Evolutionary conservation across 495 filamentous ascomycete species (phyloP), one percentile per base, ranked within the genome.

Genomic region (Coniosporium apollinis): DNA sequence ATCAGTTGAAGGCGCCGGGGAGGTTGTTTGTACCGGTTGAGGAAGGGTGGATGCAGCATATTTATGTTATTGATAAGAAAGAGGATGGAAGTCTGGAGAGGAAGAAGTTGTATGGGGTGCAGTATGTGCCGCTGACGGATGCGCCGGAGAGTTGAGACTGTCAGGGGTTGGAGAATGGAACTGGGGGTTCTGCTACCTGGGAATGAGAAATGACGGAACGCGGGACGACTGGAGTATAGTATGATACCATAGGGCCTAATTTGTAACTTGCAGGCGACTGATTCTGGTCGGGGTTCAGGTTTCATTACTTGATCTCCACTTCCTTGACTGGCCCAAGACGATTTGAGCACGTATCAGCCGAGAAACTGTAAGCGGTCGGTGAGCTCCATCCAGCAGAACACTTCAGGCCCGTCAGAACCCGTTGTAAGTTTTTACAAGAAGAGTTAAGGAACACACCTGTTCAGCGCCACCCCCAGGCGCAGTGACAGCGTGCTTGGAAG

Each of bases 121-220:
- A 76, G 50, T 97, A 96, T 62, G 91, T 97, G 38, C 89, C 91
- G 18, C 57, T 97, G 59, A 94, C 86, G 21, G 87, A 96, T 62
- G 69, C 81, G 33, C 84, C 79, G 15, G 19, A 7, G 10, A 38
- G 32, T 9, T 38, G 20, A 28, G 36, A n/a, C n/a, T n/a, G n/a
- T n/a, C n/a, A n/a, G n/a, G n/a, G n/a, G n/a, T n/a, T n/a, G n/a
- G n/a, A n/a, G n/a, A n/a, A n/a, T n/a, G n/a, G n/a, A n/a, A n/a
- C n/a, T n/a, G n/a, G n/a, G n/a, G n/a, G n/a, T n/a, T n/a, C n/a
- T n/a, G n/a, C n/a, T n/a, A n/a, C n/a, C n/a, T n/a, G n/a, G n/a
- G n/a, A n/a, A n/a, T n/a, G n/a, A n/a, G n/a, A n/a, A n/a, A n/a
- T n/a, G n/a, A n/a, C n/a, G n/a, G n/a, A n/a, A n/a, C n/a, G n/a